Base-by-base conservation (phyloP, 106 monocot genomes). In the Allium sativum region DNA sequence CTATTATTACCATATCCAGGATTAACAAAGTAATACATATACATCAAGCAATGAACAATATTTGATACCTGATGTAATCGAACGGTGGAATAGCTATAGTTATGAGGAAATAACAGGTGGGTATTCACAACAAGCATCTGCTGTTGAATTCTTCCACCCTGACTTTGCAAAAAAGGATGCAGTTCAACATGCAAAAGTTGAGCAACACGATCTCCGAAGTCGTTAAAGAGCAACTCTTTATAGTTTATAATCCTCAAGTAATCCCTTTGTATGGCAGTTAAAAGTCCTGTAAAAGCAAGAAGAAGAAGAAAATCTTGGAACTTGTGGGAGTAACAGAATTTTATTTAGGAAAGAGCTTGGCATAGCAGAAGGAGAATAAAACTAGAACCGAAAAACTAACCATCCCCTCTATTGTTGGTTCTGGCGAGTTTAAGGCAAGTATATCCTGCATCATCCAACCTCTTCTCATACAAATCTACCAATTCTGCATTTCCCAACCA, bases 161-260 rank as follows among this genome's bases (percentile, higher is more conserved):
- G 63, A 56, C 66, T 73, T 44, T 76, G 77, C 76, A 73, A 74
- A 53, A 85, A 77, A 54, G 91, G 84, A 68, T 72, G 51, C 66
- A 79, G 88, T 70, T 98, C 91, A 53, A 91, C 87, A 74, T 98
- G 91, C 55, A 98, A 66, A 31, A 98, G 74, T 72, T 98, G 96
- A 14, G 96, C 96, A 48, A 98, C 96, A 19, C 91, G 79, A 74
- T 98, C 96, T 41, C 91, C 96, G 70, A 88, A 83, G 70, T 98
- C 96, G 78, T 91, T 91, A 61, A 98, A 91, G 52, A 82, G 82
- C 59, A 91, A 67, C 66, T 91, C 82, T 40, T 73, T 65, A 64
- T 87, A 82, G 20, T 88, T 82, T 62, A 84, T 52, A 76, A 98
- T 76, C 45, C 72, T 82, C 77, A 98, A 88, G 52, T 80, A 74